Base-by-base conservation (phyloP, 139 green algal species). In the Chlorella sp. region DNA sequence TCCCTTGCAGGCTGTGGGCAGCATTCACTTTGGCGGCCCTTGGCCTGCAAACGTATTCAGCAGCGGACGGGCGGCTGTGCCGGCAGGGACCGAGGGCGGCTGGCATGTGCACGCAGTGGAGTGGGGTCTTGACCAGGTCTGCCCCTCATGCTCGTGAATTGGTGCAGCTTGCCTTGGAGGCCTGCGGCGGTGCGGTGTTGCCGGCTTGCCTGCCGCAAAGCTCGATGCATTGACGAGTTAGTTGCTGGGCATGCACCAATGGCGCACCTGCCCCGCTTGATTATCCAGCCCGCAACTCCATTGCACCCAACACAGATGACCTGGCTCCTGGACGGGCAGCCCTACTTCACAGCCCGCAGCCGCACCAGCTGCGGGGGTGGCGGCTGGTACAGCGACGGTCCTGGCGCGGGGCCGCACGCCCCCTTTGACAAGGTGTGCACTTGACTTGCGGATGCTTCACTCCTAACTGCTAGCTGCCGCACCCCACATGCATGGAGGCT, bases 281-380 rank as follows among this genome's bases (percentile, higher is more conserved):
- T 18, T 32, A 3, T 23, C 67, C 63, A 30, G 26, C 63, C 4
- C 6, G 30, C 63, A 32, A 5, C 63, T 18, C 36, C 55, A 12
- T 28, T 4, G 26, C 2, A 9, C 36, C 34, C 30, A 4, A 21
- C 32, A 5, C 69, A 75, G 69, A 75, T 75, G 21, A 47, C 36
- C 13, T 75, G 69, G 69, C 17, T 55, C 69, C 36, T 75, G 34
- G 69, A 75, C 21, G 69, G 38, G n/a, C 69, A 47, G 69, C 69
- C 47, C 4, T 75, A 56, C 69, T 75, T 34, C 47, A 25, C 23
- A 0, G 23, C 69, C 1, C 21, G 23, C 36, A 75, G 69, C 36
- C 36, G 20, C 20, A 25, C 15, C 36, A 23, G 23, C 69, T 9
- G 36, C 17, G 17, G 36, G 4, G 36, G 21, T 0, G 69, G 69